Evolutionary conservation across 129 eudicot genomes (phyloP), one percentile per base, ranked within the genome.

Genomic region (Oenanthe sinensis): DNA sequence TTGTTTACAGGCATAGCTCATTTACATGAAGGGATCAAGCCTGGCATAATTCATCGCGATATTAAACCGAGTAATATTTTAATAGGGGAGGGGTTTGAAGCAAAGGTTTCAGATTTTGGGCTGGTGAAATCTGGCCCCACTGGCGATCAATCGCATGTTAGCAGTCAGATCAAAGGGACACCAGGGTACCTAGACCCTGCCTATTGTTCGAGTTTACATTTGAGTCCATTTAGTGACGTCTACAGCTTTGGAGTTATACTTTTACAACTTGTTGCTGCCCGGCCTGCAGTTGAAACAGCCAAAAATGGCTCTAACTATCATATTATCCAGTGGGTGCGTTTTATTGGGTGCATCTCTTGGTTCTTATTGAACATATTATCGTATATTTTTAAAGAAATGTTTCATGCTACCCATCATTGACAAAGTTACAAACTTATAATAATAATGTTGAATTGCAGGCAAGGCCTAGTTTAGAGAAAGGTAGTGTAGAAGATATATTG

Each of bases 111-210:
- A 1, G 97, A 92, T 81, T 92, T 92, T 9, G 97, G 97, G 71
- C 88, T 92, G 15, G 95, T 92, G 49, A 89, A 86, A 83, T 68
- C 87, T 15, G 97, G 95, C 50, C 95, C 95, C 2, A 40, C 75
- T 2, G 97, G 90, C 49, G 97, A 92, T 80, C 84, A 92, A 43
- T 92, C 97, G 22, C 87, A 89, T 69, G 97, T 92, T 73, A 92
- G 91, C 84, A 92, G 95, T 69, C 88, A 81, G 63, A 80, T 92
- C 49, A 92, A 92, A 82, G 97, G 97, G 75, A 92, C 97, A 6
- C 91, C 91, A 0, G 97, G 97, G 24, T 92, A 89, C 79, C 92
- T 89, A 55, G 95, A 89, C 77, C 97, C 97, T n/a, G 95, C 95
- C 8, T 92, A 92, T 28, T 92, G 97, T 82, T 50, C 91, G 0